phyloP scores from a whole-genome alignment of 441 rosid species.

The Erodium moschatum region DNA sequence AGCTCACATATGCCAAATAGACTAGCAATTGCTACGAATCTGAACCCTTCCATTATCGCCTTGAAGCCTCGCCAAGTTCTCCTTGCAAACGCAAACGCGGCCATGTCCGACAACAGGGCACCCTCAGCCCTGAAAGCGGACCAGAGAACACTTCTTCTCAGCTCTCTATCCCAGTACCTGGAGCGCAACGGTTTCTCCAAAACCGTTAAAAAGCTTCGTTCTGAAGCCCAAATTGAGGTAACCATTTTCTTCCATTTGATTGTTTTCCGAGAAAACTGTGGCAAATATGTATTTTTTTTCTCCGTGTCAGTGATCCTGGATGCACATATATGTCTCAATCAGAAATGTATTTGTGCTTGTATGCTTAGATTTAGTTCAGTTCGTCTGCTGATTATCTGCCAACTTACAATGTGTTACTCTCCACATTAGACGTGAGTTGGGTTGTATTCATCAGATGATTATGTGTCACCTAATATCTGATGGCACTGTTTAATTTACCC shows the following conservation, averaged over 20 bases:
- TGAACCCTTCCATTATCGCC: neutral
- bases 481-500: no score
- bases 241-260: neutral
- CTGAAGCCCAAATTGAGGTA: conserved; percentile 67
- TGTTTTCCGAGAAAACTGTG: no score
- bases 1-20: neutral
- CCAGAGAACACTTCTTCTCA: conserved; percentile 36
- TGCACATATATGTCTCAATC: no score
- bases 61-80: conserved; percentile 4
- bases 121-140: conserved; percentile 23
- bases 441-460: no score
- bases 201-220: conserved; percentile 57
- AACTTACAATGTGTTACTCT: no score
- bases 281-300: no score
- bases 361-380: no score
- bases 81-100: neutral
- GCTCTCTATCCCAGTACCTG: conserved; percentile 52
- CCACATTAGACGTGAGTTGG: no score
- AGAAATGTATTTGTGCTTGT: no score
- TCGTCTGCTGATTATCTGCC: no score
- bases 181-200: conserved; percentile 50
- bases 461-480: no score
- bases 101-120: neutral
- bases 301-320: no score
- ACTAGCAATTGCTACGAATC: neutral